A percentile compares a stretch with the other conserved stretches of the same genome.
Conservation (phyloP, 225 moss, liverwort and hornwort species). For the Ulota crispa region DNA sequence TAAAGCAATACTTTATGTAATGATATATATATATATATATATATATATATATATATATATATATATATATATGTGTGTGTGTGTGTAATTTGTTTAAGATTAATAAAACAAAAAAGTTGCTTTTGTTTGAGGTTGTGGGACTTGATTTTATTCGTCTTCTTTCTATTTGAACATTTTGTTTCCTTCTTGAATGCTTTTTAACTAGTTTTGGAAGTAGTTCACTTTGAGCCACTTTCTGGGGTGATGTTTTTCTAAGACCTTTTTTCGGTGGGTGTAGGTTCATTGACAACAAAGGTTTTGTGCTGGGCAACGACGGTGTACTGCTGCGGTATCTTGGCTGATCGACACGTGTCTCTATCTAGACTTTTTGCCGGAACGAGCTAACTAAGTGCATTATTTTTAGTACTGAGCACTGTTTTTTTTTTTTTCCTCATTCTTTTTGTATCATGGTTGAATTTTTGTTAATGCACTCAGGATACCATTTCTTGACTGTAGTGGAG, state of each 20-base stretch:
- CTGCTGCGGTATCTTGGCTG: conserved; percentile 85
- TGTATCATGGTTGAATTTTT: conserved; percentile 41
- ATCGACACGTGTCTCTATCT: conserved; percentile 11
- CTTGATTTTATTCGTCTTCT: not conserved
- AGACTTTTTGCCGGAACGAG: conserved; percentile 30
- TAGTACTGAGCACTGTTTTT: conserved; percentile 20
- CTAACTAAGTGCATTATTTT: conserved; percentile 12
- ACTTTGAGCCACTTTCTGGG: too few relatives aligned
- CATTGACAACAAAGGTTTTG: conserved; percentile 70
- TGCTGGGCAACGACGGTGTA: conserved; percentile 81
- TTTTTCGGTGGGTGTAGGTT: conserved; percentile 44
- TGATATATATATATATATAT: too few relatives aligned
- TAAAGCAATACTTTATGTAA: too few relatives aligned
- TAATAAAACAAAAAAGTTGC: too few relatives aligned
- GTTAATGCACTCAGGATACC: conserved; percentile 19
- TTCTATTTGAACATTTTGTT: not conserved
- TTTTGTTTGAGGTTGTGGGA: not conserved
- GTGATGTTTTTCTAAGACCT: not conserved
- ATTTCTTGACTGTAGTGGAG: conserved; percentile 18
- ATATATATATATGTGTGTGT: too few relatives aligned
- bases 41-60: too few relatives aligned
- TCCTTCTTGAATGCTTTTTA: not conserved
- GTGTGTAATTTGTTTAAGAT: too few relatives aligned
- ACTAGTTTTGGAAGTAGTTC: too few relatives aligned
- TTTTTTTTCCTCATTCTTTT: conserved; percentile 28